A percentile compares a stretch with the other conserved stretches of the same genome.
phyloP scores from a whole-genome alignment of 2,329 filamentous ascomycete genomes.

The Trichoderma cornu-damae region DNA sequence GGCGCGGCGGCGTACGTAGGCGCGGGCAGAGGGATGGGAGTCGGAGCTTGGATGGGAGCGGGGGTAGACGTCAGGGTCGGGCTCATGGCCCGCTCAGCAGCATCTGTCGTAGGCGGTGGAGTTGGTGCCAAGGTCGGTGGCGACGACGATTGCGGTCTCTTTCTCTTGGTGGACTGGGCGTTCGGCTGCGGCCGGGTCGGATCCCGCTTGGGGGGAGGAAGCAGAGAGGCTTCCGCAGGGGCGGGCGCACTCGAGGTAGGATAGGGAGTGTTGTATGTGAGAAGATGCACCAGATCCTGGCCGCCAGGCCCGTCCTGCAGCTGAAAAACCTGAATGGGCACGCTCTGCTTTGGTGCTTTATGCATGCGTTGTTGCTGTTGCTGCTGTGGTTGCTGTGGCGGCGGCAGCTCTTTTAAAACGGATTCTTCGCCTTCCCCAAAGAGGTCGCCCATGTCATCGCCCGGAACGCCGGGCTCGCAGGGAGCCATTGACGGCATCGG shows the following conservation, averaged over 20 bases:
- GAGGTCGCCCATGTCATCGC: constrained; percentile 65
- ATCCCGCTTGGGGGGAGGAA: constrained; percentile 26
- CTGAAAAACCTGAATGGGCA: constrained; percentile 42
- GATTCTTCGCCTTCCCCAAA: constrained; percentile 57
- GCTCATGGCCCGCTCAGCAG: constrained; percentile 32
- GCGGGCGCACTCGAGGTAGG: constrained; percentile 21
- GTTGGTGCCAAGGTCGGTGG: constrained; percentile 32
- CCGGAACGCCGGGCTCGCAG: constrained; percentile 79
- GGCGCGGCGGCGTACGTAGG: neutral
- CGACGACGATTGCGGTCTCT: constrained; percentile 19
- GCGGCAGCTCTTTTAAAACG: constrained; percentile 29
- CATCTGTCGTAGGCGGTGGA: constrained; percentile 38
- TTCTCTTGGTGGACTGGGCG: constrained; percentile 23
- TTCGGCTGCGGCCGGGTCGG: constrained; percentile 17
- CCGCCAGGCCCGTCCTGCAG: constrained; percentile 35
- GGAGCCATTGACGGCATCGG: constrained; percentile 49
- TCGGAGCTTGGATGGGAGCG: constrained; percentile 1
- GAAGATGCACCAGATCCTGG: constrained; percentile 35
- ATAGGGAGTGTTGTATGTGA: constrained; percentile 27
- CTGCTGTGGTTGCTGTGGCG: too few relatives aligned
- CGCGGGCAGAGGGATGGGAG: constrained; percentile 11
- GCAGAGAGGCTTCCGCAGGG: constrained; percentile 22
- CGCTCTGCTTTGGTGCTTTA: constrained; percentile 33
- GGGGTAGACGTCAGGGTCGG: constrained; percentile 19
- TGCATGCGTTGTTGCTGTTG: constrained; percentile 11